Evolutionary conservation across 1,284 basidiomycete genomes (phyloP).

Genomic region (Dichomitus squalens): DNA sequence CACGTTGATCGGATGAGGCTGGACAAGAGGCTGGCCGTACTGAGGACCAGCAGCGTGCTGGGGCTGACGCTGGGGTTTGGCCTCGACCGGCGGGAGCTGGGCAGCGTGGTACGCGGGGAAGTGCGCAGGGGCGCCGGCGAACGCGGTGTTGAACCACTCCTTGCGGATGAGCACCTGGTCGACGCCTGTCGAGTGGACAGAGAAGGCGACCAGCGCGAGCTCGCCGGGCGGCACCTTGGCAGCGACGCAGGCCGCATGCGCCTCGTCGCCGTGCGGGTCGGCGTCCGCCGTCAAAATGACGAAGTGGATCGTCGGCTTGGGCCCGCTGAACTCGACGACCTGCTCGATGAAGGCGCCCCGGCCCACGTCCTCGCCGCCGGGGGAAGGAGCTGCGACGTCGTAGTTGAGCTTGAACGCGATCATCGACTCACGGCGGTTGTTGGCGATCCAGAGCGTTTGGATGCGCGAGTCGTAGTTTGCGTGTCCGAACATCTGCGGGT

Average conservation of each 20-base stretch:
- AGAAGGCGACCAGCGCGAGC: slow-evolving; percentile 79
- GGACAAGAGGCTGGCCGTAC: slow-evolving; percentile 21
- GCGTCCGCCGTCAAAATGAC: slow-evolving; percentile 80
- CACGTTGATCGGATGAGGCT: slow-evolving; percentile 44
- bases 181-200: slow-evolving; percentile 79
- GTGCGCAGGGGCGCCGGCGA: slow-evolving; percentile 56
- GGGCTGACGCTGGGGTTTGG: slow-evolving; percentile 41
- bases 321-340: slow-evolving; percentile 76
- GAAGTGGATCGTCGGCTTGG: slow-evolving; percentile 84
- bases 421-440: slow-evolving; percentile 79
- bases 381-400: slow-evolving; percentile 55
- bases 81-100: slow-evolving; percentile 28
- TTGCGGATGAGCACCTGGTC: slow-evolving; percentile 82
- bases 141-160: slow-evolving; percentile 77
- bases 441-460: slow-evolving; percentile 82
- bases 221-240: slow-evolving; percentile 76
- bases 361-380: slow-evolving; percentile 57
- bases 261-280: slow-evolving; percentile 77
- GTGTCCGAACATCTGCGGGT: slow-evolving; percentile 83
- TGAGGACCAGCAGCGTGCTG: slow-evolving; percentile 18
- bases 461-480: slow-evolving; percentile 79
- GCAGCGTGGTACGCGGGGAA: slow-evolving; percentile 52
- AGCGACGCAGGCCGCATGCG: slow-evolving; percentile 76
- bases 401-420: slow-evolving; percentile 75
- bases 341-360: slow-evolving; percentile 70